Percentiles rank a stretch among this genome's conserved stretches.
Evolutionary conservation across 192 early-diverging fungal species (phyloP).

Genomic region (Backusella circina): DNA sequence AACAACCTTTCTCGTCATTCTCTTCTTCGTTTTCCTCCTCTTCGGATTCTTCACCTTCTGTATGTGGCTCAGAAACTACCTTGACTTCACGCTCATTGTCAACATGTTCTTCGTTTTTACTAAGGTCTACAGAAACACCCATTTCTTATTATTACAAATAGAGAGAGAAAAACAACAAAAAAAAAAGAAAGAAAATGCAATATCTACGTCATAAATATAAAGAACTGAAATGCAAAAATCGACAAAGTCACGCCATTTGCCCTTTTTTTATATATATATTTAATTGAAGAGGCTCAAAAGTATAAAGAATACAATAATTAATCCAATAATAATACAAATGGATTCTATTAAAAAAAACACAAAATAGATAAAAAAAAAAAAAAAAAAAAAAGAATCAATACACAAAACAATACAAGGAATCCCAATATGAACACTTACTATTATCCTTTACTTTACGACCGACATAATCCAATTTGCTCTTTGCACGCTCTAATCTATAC

Average conservation of each 20-base stretch:
- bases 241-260: background rate
- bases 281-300: conserved; percentile 25
- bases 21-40: conserved; percentile 5
- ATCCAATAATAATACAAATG: conserved; percentile 39
- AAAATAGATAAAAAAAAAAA: background rate
- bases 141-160: background rate
- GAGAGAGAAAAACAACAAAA: background rate
- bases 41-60: conserved; percentile 3
- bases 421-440: conserved; percentile 34
- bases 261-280: background rate
- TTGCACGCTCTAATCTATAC: conserved; percentile 40
- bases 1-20: conserved; percentile 7
- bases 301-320: conserved; percentile 42
- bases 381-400: too few relatives aligned
- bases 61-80: background rate
- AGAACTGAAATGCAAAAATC: background rate
- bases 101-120: background rate
- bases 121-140: background rate
- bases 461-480: conserved; percentile 46
- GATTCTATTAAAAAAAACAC: conserved; percentile 30
- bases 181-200: background rate
- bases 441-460: conserved; percentile 49
- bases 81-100: background rate
- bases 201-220: background rate
- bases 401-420: too few relatives aligned